These are phyloP conservation scores for Persicaria tinctoria DNA, from an alignment of 148 eudicot species.

Conservation along the genomic window DNA sequence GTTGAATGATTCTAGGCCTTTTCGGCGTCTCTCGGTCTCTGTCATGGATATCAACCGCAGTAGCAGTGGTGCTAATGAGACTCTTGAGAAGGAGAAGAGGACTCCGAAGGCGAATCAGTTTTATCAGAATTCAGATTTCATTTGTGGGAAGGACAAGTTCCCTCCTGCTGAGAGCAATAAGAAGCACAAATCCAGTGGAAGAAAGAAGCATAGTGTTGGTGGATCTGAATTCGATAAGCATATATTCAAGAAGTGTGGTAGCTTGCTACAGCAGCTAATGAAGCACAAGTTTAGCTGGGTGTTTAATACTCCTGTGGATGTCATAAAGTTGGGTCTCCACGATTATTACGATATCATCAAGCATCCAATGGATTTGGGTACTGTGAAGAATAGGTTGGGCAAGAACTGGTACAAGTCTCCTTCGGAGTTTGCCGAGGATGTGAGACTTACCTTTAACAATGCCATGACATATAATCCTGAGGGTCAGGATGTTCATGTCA, in stretches of 20 bases:
- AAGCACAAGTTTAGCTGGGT: constrained; percentile 88
- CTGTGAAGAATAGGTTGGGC: constrained; percentile 52
- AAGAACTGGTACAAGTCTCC: constrained; percentile 80
- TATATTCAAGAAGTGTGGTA: constrained; percentile 50
- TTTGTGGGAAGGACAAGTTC: constrained; percentile 66
- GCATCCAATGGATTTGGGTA: constrained; percentile 94
- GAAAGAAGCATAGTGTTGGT: constrained; percentile 31
- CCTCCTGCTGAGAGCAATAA: constrained; percentile 65
- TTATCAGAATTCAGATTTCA: constrained; percentile 66
- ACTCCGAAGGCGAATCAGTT: constrained; percentile 84
- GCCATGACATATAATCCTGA: constrained; percentile 86
- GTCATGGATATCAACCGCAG: constrained; percentile 38
- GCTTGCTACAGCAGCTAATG: constrained; percentile 66
- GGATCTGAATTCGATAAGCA: constrained; percentile 37
- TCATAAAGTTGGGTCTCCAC: constrained; percentile 49
- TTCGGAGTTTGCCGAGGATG: constrained; percentile 82
- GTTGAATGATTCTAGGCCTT: constrained; percentile 35
- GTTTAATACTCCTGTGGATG: constrained; percentile 77
- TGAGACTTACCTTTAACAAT: constrained; percentile 78
- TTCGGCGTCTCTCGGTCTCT: constrained; percentile 44
- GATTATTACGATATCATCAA: constrained; percentile 79
- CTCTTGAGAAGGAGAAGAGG: constrained; percentile 76
- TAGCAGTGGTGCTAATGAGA: constrained; percentile 28
- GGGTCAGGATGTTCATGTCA: constrained; percentile 80
- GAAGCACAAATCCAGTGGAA: constrained; percentile 41